A percentile compares a stretch with the other conserved stretches of the same genome.
Evolutionary conservation across 2,329 filamentous ascomycete species (phyloP).

Genomic region (Orbilia quercus): DNA sequence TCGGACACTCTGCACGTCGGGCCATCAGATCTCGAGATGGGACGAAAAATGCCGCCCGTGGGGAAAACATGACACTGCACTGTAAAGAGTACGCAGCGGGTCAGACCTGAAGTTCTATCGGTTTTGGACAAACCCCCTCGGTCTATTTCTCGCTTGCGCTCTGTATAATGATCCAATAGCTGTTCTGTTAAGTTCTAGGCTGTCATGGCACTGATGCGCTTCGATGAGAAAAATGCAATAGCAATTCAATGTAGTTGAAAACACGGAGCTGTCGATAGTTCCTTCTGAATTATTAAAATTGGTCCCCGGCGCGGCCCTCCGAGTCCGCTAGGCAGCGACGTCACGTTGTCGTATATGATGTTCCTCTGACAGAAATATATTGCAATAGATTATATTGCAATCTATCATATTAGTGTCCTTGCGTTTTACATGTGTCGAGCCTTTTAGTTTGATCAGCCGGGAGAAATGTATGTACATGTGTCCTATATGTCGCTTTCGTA

Average conservation of each 20-base stretch:
- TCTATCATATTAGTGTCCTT: conserved; percentile 40
- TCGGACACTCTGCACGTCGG: not conserved
- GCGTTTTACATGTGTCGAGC: conserved; percentile 20
- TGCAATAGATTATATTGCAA: conserved; percentile 24
- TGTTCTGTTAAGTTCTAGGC: conserved; percentile 20
- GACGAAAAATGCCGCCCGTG: conserved; percentile 38
- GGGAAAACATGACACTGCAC: too few relatives aligned
- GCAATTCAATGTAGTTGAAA: conserved; percentile 13
- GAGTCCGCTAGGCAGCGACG: conserved; percentile 53
- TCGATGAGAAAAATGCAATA: conserved; percentile 21
- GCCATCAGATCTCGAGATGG: conserved; percentile 43
- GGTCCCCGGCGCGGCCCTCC: too few relatives aligned
- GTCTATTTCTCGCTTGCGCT: not conserved
- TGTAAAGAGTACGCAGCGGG: too few relatives aligned
- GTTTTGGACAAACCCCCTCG: conserved; percentile 25
- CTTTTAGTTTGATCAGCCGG: conserved; percentile 40
- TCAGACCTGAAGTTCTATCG: conserved; percentile 5
- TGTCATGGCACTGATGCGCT: conserved; percentile 12
- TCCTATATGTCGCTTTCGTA: too few relatives aligned
- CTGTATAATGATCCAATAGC: too few relatives aligned
- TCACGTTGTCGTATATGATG: conserved; percentile 1
- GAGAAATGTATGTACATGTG: not conserved
- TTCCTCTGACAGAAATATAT: conserved; percentile 6
- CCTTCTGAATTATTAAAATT: conserved; percentile 14
- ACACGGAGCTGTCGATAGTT: conserved; percentile 6